Evolutionary conservation across 2,329 filamentous ascomycete species (phyloP).

Genomic region (Exophiala bonariae): DNA sequence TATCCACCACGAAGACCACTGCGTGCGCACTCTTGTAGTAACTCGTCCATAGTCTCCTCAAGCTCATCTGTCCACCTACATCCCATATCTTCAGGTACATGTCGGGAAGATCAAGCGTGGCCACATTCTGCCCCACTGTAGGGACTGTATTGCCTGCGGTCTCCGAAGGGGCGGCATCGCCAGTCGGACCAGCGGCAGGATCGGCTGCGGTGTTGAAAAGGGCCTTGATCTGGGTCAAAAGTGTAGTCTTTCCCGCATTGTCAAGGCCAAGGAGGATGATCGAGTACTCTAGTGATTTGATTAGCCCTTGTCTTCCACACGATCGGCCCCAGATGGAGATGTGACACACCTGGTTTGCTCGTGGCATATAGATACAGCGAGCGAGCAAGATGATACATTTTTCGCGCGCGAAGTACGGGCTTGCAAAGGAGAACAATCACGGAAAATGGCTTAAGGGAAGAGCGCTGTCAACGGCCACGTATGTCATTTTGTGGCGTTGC

Average conservation of each 20-base stretch:
- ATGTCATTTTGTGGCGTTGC: constrained; percentile 11
- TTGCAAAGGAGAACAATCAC: neutral
- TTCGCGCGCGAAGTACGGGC: neutral
- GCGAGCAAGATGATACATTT: constrained; percentile 95
- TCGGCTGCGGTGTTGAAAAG: constrained; percentile 64
- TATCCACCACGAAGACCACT: constrained; percentile 97
- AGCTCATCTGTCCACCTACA: constrained; percentile 85
- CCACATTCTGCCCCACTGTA: constrained; percentile 95
- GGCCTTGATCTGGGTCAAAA: constrained; percentile 93
- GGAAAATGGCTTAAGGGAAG: no score
- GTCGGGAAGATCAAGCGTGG: constrained; percentile 83
- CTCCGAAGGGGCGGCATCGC: constrained; percentile 55
- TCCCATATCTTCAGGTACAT: constrained; percentile 99
- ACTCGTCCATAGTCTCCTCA: constrained; percentile 90
- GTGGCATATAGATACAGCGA: constrained; percentile 93
- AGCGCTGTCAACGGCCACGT: constrained; percentile 14
- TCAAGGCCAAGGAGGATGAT: constrained; percentile 95
- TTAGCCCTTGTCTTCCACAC: no score
- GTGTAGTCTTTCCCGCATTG: constrained; percentile 97
- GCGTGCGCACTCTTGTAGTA: constrained; percentile 95
- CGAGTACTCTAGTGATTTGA: constrained; percentile 72
- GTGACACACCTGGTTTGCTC: constrained; percentile 80
- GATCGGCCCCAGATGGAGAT: neutral
- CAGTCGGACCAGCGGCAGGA: constrained; percentile 36
- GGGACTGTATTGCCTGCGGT: constrained; percentile 80